These are phyloP conservation scores for Magnaporthiopsis rhizophila DNA, from an alignment of 2,329 filamentous ascomycete species.

Conservation along the genomic window DNA sequence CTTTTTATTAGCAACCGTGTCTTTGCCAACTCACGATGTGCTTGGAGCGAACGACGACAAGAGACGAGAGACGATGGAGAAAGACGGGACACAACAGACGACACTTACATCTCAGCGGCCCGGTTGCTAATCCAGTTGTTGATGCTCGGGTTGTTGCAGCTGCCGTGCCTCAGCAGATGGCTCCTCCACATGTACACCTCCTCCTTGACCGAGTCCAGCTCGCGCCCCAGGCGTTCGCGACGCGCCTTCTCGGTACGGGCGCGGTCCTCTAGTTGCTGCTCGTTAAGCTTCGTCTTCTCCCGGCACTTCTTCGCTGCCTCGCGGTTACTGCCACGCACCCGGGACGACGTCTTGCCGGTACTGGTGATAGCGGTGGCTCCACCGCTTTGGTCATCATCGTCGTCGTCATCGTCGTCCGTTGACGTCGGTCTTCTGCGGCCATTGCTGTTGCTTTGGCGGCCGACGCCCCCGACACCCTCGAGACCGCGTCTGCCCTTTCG, in stretches of 20 bases:
- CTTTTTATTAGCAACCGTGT: neutral
- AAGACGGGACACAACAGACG: neutral
- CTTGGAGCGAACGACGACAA: no score
- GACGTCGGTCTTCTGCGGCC: neutral
- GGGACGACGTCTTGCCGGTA: neutral
- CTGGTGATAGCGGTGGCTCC: no score
- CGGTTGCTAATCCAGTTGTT: slow-evolving; percentile 6
- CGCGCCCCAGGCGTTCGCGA: neutral
- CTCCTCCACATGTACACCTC: slow-evolving; percentile 1
- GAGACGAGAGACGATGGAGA: no score
- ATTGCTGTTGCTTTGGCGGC: neutral
- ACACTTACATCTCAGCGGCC: slow-evolving; percentile 5
- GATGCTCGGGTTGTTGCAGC: slow-evolving; percentile 5
- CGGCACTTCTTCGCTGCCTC: slow-evolving; percentile 7
- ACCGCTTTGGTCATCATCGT: neutral
- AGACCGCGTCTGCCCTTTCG: no score
- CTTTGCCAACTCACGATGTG: neutral
- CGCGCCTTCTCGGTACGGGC: neutral
- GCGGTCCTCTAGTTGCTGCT: slow-evolving; percentile 2
- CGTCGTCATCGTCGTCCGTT: neutral
- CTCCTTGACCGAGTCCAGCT: slow-evolving; percentile 1
- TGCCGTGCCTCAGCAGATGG: neutral
- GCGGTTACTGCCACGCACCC: neutral
- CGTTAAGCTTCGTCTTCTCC: slow-evolving; percentile 3
- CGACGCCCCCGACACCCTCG: neutral